Evolutionary conservation across 768 basidiomycete species (phyloP), one percentile per base, ranked within the genome.

Genomic region (Leccinum incarnatum): DNA sequence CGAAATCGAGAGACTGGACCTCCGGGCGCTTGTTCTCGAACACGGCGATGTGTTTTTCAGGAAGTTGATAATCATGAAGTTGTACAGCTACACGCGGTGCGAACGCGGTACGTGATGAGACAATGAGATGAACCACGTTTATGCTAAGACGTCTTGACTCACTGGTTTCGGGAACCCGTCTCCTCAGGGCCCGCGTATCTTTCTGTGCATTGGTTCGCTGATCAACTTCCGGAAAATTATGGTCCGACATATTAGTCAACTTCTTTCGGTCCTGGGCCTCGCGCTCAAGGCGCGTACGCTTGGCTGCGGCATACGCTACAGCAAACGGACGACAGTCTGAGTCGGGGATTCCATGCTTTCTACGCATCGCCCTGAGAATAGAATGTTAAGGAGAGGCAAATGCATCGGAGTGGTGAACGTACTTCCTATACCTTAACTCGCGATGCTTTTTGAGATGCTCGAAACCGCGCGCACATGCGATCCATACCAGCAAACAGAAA

Each of bases 291-390:
- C 82, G 81, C 49, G 80, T 76, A 55, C 79, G 79, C 60, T 79
- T 74, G 40, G 84, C 87, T 58, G 88, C 89, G 63, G 89, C 83
- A 73, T 89, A 91, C n/a, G 91, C 92, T 62, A 93, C 88, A 71
- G 88, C 89, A 79, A 93, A 93, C 12, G 91, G 89, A 32, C 91
- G 81, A 62, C 84, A 79, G 77, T 93, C 91, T 57, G 78, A 79
- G 77, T 93, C 91, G 17, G 91, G 92, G 59, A 93, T 93, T 49
- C 91, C 92, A 68, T 91, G 84, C 74, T 82, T 79, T 63, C 91
- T 78, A 60, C 91, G 84, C 79, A 85, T 85, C 62, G 85, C 79
- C 65, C 89, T 91, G 62, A 37, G 12, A 57, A 61, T 34, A 42
- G 58, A 34, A 60, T 57, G 55, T 70, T 34, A 70, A 65, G 59